Base-by-base conservation (phyloP, 2,329 filamentous ascomycete genomes). In the Zymoseptoria tritici region DNA sequence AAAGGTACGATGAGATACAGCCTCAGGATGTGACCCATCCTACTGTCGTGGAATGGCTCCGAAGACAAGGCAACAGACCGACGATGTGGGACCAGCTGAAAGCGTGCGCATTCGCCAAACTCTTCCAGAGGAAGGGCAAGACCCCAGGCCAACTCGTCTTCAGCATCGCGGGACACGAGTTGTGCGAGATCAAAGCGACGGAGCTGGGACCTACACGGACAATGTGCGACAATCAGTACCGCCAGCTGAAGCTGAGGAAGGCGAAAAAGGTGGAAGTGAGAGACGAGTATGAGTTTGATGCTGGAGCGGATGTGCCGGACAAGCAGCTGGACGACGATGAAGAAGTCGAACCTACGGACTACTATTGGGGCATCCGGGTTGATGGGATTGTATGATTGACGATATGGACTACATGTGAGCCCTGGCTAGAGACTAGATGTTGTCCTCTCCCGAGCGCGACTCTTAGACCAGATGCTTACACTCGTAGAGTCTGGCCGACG, bases 51-150 rank as follows among this genome's bases (percentile, higher is more conserved):
- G 66, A 66, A 57, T 71, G 62, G 66, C 21, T 57, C 36, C 65
- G 55, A n/a, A 56, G 21, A 55, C 70, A 52, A 42, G 58, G 50
- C 24, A 55, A 59, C 9, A 61, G 52, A 57, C 52, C 59, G 1
- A 67, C 72, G 20, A 21, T 62, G 0, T 83, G 81, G 81, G 73
- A 77, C 0, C 60, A 74, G 0, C 65, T 82, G 5, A 77, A 75
- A 52, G 80, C 80, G 1, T 81, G 78, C 0, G 68, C 74, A 0
- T 57, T 79, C 2, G 77, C 76, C 29, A 64, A 64, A 4, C 60
- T 55, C 0, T 70, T 70, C 19, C 65, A 68, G 4, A 24, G 36
- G 4, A 62, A 62, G 3, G 64, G 46, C 2, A 57, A 52, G 22
- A 58, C 9, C 7, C 56, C 58, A 2, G 61, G 63, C 5, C 62